These are phyloP conservation scores for Cynanchum wilfordii DNA, from an alignment of 257 asterid species.

Conservation along the genomic window DNA sequence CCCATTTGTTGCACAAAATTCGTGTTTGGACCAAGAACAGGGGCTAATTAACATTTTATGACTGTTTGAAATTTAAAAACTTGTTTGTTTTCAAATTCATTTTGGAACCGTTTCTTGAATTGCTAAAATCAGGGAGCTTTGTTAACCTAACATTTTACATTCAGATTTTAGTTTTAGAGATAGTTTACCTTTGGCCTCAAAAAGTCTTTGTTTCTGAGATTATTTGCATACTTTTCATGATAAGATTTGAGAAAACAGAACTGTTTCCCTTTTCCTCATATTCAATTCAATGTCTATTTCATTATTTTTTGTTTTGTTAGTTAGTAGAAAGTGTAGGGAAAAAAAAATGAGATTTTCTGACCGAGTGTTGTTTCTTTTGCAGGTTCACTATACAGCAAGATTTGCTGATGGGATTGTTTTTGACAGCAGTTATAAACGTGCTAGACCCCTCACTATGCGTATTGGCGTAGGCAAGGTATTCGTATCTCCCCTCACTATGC, in stretches of 20 bases:
- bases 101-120: not conserved
- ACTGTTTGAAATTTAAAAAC: no score
- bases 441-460: constrained; percentile 84
- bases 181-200: not conserved
- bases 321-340: not conserved
- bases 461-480: constrained; percentile 80
- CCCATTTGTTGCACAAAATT: no score
- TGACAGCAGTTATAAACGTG: constrained; percentile 83
- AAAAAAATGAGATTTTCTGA: not conserved
- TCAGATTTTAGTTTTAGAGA: not conserved
- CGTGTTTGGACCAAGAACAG: not conserved
- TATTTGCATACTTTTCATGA: no score
- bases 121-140: not conserved
- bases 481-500: constrained; percentile 68
- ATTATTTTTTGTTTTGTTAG: not conserved
- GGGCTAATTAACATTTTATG: not conserved
- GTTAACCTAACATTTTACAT: no score
- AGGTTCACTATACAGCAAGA: constrained; percentile 90
- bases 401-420: constrained; percentile 81
- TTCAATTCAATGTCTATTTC: not conserved
- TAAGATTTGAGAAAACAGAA: not conserved
- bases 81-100: not conserved
- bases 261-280: not conserved
- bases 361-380: constrained; percentile 13
- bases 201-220: not conserved